Conservation (phyloP, 768 basidiomycete species). For the Rhodosporidiobolus sp. region DNA sequence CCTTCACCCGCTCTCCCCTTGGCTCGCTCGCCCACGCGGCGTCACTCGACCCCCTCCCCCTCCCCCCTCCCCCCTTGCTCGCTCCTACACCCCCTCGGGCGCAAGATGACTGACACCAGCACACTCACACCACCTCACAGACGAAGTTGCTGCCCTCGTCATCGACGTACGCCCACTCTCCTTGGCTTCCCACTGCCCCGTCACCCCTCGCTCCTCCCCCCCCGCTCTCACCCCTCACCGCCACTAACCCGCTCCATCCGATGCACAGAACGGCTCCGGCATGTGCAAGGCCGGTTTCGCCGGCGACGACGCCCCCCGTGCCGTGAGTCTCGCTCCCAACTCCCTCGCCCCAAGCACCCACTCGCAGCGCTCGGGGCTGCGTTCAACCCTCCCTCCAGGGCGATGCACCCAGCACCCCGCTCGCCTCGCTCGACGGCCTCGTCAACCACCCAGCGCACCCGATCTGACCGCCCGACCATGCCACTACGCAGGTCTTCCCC, state of each 20-base stretch:
- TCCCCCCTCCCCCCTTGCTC: neutral
- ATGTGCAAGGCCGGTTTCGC: constrained; percentile 96
- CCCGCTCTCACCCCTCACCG: neutral
- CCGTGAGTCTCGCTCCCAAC: constrained; percentile 54
- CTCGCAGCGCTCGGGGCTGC: neutral
- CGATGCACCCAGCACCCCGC: too few species aligned
- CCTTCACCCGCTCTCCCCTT: neutral
- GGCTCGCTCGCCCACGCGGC: neutral
- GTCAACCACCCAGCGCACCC: neutral
- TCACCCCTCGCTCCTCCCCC: constrained; percentile 3
- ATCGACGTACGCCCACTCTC: constrained; percentile 40
- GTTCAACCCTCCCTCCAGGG: neutral
- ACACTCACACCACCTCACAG: constrained; percentile 2
- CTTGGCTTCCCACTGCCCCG: neutral
- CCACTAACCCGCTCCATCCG: neutral
- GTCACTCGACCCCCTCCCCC: constrained; percentile 9
- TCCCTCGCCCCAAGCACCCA: constrained; percentile 5
- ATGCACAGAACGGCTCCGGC: constrained; percentile 84
- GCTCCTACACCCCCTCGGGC: neutral
- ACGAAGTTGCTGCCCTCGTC: constrained; percentile 47
- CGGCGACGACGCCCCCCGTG: constrained; percentile 86
- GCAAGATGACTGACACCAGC: neutral
- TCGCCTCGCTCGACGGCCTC: neutral
- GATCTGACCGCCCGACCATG: neutral
- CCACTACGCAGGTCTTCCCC: constrained; percentile 46